Conservation (phyloP, 305 asterid genomes). For the Fraxinus floribunda region DNA sequence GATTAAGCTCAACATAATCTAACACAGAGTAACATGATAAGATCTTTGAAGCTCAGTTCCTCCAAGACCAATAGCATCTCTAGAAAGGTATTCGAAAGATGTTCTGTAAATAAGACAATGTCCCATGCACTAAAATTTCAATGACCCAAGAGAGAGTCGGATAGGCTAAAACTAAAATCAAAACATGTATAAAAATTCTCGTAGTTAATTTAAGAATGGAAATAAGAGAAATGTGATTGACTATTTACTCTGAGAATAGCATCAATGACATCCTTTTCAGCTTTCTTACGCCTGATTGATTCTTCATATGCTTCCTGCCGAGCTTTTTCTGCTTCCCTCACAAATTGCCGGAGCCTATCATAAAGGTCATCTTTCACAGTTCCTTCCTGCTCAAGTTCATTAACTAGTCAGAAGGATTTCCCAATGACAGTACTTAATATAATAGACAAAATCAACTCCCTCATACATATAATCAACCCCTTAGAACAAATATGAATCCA, state of each 20-base stretch:
- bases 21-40: not conserved
- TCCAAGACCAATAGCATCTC: not conserved
- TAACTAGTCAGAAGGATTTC: slow-evolving; percentile 26
- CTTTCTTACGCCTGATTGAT: slow-evolving; percentile 65
- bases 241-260: slow-evolving; percentile 59
- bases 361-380: slow-evolving; percentile 48
- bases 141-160: not conserved
- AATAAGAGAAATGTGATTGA: slow-evolving; percentile 2
- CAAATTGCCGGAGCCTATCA: slow-evolving; percentile 60
- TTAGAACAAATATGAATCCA: not conserved
- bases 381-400: slow-evolving; percentile 51
- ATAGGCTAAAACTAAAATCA: not conserved
- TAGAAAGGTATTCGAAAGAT: not conserved
- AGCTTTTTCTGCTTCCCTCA: slow-evolving; percentile 63
- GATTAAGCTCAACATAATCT: not conserved
- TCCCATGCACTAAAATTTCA: not conserved
- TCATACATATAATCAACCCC: slow-evolving; percentile 1
- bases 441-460: slow-evolving; percentile 3
- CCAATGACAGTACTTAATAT: not conserved
- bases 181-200: not conserved
- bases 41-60: not conserved
- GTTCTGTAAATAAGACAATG: not conserved
- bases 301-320: slow-evolving; percentile 69
- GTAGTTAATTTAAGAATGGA: not conserved
- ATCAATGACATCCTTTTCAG: slow-evolving; percentile 72